Conservation (phyloP, 2,329 filamentous ascomycete genomes). For the Pyrenochaeta sp. region DNA sequence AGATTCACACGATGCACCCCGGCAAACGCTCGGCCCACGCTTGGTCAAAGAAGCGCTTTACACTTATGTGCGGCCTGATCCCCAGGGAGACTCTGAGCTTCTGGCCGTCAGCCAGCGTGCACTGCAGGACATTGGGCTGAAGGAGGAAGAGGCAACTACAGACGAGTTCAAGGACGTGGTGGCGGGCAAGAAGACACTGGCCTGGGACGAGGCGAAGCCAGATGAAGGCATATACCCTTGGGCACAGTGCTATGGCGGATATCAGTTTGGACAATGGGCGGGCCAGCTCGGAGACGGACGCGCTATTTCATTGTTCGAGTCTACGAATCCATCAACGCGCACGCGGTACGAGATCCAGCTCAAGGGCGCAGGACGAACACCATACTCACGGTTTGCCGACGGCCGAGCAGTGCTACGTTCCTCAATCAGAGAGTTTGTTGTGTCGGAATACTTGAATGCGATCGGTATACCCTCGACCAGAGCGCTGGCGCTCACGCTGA, state of each 20-base stretch:
- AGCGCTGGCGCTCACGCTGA: constrained; percentile 84
- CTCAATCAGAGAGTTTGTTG: constrained; percentile 92
- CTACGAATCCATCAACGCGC: constrained; percentile 76
- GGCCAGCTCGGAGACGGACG: constrained; percentile 94
- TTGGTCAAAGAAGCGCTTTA: constrained; percentile 86
- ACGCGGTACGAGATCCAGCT: constrained; percentile 88
- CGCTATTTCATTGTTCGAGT: constrained; percentile 93
- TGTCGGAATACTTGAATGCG: constrained; percentile 87
- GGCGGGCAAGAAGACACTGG: constrained; percentile 82
- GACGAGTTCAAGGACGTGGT: constrained; percentile 80
- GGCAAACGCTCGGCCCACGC: constrained; percentile 78
- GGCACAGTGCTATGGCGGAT: constrained; percentile 96
- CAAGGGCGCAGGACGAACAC: constrained; percentile 92
- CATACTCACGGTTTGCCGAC: constrained; percentile 95
- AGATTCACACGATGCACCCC: constrained; percentile 80
- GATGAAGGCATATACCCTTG: constrained; percentile 81
- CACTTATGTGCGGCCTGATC: constrained; percentile 87
- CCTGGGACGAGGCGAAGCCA: constrained; percentile 71
- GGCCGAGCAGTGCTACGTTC: constrained; percentile 92
- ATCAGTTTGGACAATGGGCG: constrained; percentile 80
- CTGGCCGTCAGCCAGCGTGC: constrained; percentile 82
- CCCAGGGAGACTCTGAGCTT: constrained; percentile 76
- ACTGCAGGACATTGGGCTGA: constrained; percentile 81
- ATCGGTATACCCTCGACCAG: constrained; percentile 86
- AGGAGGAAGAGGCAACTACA: constrained; percentile 70